A percentile compares a stretch with the other conserved stretches of the same genome.
Conservation (phyloP, 2,329 filamentous ascomycete genomes). For the Cladophialophora psammophila region DNA sequence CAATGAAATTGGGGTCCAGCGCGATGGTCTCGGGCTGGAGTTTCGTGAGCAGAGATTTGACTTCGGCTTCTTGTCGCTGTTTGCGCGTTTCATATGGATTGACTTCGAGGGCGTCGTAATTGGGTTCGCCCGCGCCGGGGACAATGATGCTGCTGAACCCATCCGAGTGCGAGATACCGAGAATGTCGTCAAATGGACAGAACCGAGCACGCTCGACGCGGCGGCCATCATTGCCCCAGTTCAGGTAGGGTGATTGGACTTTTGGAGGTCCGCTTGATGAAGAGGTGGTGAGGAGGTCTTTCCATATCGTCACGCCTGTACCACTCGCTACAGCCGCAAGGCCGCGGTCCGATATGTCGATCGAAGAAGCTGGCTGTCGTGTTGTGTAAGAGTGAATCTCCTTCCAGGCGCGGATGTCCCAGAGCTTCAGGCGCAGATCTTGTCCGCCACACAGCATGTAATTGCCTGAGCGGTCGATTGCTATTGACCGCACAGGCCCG, state of each 20-base stretch:
- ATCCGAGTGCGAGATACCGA: conserved; percentile 82
- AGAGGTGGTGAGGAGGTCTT: conserved; percentile 82
- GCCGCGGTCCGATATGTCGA: conserved; percentile 87
- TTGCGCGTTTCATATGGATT: conserved; percentile 96
- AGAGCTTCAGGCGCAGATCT: conserved; percentile 89
- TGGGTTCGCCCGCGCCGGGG: conserved; percentile 94
- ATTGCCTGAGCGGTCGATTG: conserved; percentile 85
- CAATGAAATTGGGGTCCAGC: conserved; percentile 89
- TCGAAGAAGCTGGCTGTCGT: conserved; percentile 78
- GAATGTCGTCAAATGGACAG: conserved; percentile 94
- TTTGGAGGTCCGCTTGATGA: conserved; percentile 74
- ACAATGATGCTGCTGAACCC: conserved; percentile 92
- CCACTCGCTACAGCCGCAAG: conserved; percentile 91
- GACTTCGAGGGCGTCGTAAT: conserved; percentile 90
- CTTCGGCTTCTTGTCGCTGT: conserved; percentile 91
- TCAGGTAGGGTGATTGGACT: conserved; percentile 88
- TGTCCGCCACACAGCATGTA: conserved; percentile 97
- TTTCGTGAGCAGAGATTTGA: conserved; percentile 90
- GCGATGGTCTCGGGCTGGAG: conserved; percentile 97
- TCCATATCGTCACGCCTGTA: conserved; percentile 89
- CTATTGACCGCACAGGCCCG: conserved; percentile 84
- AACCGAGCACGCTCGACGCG: conserved; percentile 81
- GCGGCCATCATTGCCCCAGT: conserved; percentile 80
- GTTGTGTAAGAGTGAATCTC: conserved; percentile 91
- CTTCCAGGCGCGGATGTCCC: conserved; percentile 93